Evolutionary conservation across 179 eudicot species (phyloP).

Genomic region (Monotropa hypopitys): DNA sequence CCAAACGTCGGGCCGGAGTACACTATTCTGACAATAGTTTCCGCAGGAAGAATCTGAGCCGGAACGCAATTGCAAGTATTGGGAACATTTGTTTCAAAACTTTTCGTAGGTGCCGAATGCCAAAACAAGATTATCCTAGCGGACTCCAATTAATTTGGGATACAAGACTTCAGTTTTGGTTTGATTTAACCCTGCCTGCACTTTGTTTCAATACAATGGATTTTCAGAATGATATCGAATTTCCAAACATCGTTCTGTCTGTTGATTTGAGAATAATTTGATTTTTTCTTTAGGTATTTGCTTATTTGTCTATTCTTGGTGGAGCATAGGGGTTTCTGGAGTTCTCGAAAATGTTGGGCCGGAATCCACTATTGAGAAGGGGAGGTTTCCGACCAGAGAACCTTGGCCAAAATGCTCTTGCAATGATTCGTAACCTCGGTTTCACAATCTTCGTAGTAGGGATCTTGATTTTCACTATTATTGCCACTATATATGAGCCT

Average conservation of each 20-base stretch:
- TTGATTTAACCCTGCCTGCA: too few relatives aligned
- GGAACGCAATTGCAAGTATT: background rate
- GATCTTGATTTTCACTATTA: slow-evolving; percentile 69
- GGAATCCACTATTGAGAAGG: slow-evolving; percentile 32
- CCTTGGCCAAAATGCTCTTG: slow-evolving; percentile 73
- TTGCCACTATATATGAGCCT: slow-evolving; percentile 76
- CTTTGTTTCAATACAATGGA: too few relatives aligned
- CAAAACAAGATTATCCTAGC: too few relatives aligned
- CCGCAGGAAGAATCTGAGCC: background rate
- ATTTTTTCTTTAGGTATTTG: background rate
- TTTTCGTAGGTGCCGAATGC: background rate
- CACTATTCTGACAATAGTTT: slow-evolving; percentile 12
- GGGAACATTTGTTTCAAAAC: background rate
- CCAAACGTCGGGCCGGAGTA: slow-evolving; percentile 49
- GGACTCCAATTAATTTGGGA: too few relatives aligned
- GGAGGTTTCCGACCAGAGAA: slow-evolving; percentile 62
- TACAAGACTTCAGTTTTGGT: too few relatives aligned
- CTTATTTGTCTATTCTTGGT: background rate
- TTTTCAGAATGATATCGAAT: too few relatives aligned
- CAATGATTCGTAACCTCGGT: slow-evolving; percentile 62
- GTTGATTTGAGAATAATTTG: too few relatives aligned
- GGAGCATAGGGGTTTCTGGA: background rate
- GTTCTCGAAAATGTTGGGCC: slow-evolving; percentile 40
- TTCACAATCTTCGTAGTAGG: slow-evolving; percentile 70
- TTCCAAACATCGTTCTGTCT: too few relatives aligned